Evolutionary conservation across 305 asterid genomes (phyloP).

Genomic region (Stenogyne calaminthoides): DNA sequence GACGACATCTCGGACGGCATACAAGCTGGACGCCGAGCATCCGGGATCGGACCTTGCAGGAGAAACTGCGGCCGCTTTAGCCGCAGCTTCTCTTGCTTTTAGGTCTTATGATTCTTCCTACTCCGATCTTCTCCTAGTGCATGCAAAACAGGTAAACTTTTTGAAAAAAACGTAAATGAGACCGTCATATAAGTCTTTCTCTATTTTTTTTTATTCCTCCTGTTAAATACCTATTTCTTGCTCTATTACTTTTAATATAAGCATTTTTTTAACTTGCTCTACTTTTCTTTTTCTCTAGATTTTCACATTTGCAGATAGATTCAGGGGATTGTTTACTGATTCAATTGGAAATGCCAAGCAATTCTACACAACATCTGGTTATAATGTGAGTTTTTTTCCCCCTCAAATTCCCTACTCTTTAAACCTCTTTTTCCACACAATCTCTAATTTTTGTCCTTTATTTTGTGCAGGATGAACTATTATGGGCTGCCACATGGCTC

Average conservation of each 20-base stretch:
- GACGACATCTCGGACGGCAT: conserved; percentile 80
- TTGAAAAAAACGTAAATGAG: too few relatives aligned
- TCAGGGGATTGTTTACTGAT: conserved; percentile 71
- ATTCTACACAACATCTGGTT: conserved; percentile 75
- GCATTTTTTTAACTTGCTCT: background rate
- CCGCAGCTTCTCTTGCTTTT: conserved; percentile 83
- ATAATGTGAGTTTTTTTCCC: conserved; percentile 45
- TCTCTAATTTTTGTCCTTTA: background rate
- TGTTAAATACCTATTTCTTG: background rate
- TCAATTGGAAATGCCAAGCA: conserved; percentile 62
- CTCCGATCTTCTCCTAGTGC: conserved; percentile 66
- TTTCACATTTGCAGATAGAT: conserved; percentile 80
- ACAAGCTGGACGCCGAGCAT: conserved; percentile 74
- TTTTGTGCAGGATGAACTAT: conserved; percentile 66
- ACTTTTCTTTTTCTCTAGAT: conserved; percentile 43
- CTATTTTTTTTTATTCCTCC: too few relatives aligned
- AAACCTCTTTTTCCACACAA: background rate
- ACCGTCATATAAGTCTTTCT: too few relatives aligned
- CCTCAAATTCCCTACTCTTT: background rate
- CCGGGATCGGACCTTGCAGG: conserved; percentile 97
- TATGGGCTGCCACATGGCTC: conserved; percentile 95
- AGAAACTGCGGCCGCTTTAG: conserved; percentile 91
- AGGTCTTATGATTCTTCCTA: conserved; percentile 77
- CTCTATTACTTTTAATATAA: background rate
- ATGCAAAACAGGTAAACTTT: conserved; percentile 68